phyloP scores from a whole-genome alignment of 1,284 basidiomycete genomes.

The Papiliotrema terrestris region DNA sequence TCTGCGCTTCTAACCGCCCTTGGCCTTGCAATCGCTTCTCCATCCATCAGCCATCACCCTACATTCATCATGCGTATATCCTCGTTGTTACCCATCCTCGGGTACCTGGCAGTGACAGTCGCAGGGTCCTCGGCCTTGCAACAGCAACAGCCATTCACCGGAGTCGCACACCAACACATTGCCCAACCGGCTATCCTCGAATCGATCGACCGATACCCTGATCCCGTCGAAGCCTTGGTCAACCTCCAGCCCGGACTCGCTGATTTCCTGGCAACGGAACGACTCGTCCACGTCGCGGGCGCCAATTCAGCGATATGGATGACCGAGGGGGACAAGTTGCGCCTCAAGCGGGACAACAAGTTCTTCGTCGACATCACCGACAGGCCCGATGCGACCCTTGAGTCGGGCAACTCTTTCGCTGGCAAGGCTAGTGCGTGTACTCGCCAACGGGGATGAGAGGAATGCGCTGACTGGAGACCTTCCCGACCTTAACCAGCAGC shows the following conservation, averaged over 20 bases:
- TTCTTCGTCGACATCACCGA: constrained; percentile 25
- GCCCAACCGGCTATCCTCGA: background rate
- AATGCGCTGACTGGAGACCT: constrained; percentile 7
- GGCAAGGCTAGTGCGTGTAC: background rate
- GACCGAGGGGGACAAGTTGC: constrained; percentile 28
- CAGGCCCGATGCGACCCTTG: constrained; percentile 2
- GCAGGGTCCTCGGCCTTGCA: background rate
- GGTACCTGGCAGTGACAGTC: background rate
- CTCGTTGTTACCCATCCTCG: background rate
- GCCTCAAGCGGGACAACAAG: constrained; percentile 14
- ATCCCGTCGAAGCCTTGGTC: constrained; percentile 19
- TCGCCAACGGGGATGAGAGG: no score
- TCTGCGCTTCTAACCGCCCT: no score
- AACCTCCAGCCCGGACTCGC: constrained; percentile 13
- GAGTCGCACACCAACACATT: background rate
- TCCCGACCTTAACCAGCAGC: constrained; percentile 16
- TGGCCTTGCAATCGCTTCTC: background rate
- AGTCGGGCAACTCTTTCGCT: background rate
- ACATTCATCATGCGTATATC: background rate
- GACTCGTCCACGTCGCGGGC: constrained; percentile 16
- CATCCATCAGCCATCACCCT: background rate
- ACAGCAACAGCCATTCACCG: background rate
- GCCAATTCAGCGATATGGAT: constrained; percentile 14
- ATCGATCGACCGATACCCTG: constrained; percentile 2
- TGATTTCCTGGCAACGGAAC: constrained; percentile 9